phyloP scores from a whole-genome alignment of 345 rosid genomes.

The Nephelium lappaceum region DNA sequence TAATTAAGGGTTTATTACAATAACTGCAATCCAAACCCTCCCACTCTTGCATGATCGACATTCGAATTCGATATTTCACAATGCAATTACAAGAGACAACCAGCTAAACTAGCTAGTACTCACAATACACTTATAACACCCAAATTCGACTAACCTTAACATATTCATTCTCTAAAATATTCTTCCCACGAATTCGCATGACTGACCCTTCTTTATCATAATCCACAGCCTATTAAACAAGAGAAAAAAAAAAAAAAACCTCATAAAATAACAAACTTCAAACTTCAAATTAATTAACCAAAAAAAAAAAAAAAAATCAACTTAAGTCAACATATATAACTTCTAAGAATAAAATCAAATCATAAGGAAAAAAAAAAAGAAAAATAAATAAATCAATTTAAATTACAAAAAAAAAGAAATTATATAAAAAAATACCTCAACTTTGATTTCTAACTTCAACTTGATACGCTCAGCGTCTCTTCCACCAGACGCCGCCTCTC shows the following conservation, averaged over 20 bases:
- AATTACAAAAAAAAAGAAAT: neutral
- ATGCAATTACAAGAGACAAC: neutral
- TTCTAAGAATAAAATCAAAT: neutral
- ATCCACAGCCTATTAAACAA: conserved; percentile 54
- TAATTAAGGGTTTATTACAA: neutral
- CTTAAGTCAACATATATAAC: neutral
- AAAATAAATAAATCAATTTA: neutral
- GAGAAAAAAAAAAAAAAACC: neutral
- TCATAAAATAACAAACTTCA: neutral
- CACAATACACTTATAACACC: conserved; percentile 1
- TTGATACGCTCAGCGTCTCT: conserved; percentile 85
- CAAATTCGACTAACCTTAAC: conserved; percentile 63
- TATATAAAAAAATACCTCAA: conserved; percentile 51
- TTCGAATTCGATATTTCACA: neutral
- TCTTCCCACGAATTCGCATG: conserved; percentile 89
- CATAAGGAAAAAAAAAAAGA: neutral
- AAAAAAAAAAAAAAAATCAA: neutral
- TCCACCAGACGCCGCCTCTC: conserved; percentile 74
- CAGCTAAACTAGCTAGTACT: neutral
- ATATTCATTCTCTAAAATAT: conserved; percentile 75
- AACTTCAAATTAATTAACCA: neutral
- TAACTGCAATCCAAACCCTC: neutral
- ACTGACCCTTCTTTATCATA: conserved; percentile 84
- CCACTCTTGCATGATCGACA: neutral
- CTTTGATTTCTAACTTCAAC: conserved; percentile 83